Evolutionary conservation across 1,284 basidiomycete genomes (phyloP).

Genomic region (Leccinum subspadiceum): DNA sequence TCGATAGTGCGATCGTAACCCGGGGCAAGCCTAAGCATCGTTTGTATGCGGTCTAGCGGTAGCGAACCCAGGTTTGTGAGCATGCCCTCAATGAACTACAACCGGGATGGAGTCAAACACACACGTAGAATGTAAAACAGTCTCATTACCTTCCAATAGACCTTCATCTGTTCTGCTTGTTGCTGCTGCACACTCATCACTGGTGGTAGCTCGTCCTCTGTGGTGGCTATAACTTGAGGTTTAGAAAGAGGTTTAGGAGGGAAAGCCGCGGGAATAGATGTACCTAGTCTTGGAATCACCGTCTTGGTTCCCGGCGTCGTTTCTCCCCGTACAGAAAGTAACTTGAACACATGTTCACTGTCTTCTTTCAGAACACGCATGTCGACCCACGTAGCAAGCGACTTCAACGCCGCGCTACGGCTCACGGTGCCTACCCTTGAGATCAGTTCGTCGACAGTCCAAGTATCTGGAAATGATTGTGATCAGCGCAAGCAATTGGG

Average conservation of each 20-base stretch:
- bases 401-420: conserved; percentile 62
- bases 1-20: conserved; percentile 76
- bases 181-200: conserved; percentile 66
- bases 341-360: conserved; percentile 50
- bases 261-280: conserved; percentile 7
- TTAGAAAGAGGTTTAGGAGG: not conserved
- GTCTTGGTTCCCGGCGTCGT: conserved; percentile 23
- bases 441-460: conserved; percentile 68
- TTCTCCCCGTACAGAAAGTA: conserved; percentile 64
- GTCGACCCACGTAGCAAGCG: conserved; percentile 80
- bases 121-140: not conserved
- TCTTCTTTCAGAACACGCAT: conserved; percentile 77
- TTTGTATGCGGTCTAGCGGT: conserved; percentile 74
- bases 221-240: conserved; percentile 19
- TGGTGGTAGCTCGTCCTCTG: conserved; percentile 48
- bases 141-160: conserved; percentile 78
- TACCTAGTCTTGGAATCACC: conserved; percentile 35
- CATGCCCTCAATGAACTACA: conserved; percentile 81
- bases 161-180: conserved; percentile 79
- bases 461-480: conserved; percentile 47
- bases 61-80: conserved; percentile 78
- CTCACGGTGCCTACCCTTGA: conserved; percentile 63
- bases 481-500: not conserved
- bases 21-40: conserved; percentile 78
- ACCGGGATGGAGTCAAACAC: conserved; percentile 6